Evolutionary conservation across 192 early-diverging fungal species (phyloP).

Genomic region (Phycomyces blakesleeanus): DNA sequence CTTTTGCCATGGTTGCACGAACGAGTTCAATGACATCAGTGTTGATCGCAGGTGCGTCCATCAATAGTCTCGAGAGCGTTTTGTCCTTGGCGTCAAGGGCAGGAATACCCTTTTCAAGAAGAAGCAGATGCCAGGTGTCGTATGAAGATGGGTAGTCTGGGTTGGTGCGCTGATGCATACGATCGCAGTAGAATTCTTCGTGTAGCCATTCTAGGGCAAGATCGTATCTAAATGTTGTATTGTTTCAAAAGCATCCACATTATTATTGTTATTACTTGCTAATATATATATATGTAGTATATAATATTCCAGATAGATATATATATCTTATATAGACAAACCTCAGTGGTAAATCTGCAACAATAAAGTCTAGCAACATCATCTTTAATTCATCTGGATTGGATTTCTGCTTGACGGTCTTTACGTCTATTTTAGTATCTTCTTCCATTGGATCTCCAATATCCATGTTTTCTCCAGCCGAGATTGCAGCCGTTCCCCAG

Average conservation of each 20-base stretch:
- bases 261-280: too few species aligned
- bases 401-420: neutral
- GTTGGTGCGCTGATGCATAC: neutral
- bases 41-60: slow-evolving; percentile 75
- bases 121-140: slow-evolving; percentile 29
- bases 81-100: slow-evolving; percentile 65
- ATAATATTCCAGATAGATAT: too few species aligned
- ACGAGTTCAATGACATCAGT: slow-evolving; percentile 57
- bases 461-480: neutral
- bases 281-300: too few species aligned
- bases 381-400: slow-evolving; percentile 30
- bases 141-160: slow-evolving; percentile 35
- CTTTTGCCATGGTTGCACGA: slow-evolving; percentile 31
- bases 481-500: neutral
- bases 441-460: neutral
- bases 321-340: slow-evolving; percentile 25
- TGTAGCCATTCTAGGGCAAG: slow-evolving; percentile 73
- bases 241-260: too few species aligned
- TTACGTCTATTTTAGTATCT: slow-evolving; percentile 8
- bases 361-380: slow-evolving; percentile 51
- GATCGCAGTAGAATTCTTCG: slow-evolving; percentile 52
- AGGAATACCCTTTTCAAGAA: slow-evolving; percentile 35
- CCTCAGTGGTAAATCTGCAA: slow-evolving; percentile 60
- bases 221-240: slow-evolving; percentile 47
- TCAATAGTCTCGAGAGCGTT: slow-evolving; percentile 65